Conservation (phyloP, 2,329 filamentous ascomycete genomes). For the Monosporascus cannonballus region DNA sequence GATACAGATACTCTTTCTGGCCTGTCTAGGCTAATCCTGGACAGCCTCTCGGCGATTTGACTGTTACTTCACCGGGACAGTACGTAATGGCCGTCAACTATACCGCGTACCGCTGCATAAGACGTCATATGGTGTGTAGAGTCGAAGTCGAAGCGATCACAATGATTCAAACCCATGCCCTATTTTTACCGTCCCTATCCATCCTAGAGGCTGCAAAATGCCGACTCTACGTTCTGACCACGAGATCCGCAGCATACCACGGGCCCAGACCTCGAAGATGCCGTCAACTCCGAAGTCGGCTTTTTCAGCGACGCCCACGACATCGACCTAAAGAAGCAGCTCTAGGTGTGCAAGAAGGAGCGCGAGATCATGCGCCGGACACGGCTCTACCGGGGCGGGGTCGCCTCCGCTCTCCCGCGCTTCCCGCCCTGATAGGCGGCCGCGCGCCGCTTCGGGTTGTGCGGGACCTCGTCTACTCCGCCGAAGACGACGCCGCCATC, state of each 20-base stretch:
- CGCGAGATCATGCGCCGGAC: constrained; percentile 52
- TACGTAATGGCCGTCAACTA: not conserved
- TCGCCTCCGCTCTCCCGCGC: constrained; percentile 34
- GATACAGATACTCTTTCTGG: not conserved
- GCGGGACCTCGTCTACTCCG: not conserved
- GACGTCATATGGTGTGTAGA: not conserved
- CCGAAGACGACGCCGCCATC: not conserved
- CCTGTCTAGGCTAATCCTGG: not conserved
- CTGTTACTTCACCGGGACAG: not conserved
- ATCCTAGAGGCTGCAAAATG: too few species aligned
- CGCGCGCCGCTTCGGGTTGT: not conserved
- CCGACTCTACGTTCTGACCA: too few species aligned
- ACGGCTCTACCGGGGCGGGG: constrained; percentile 39
- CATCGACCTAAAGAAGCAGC: constrained; percentile 47
- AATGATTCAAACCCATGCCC: too few species aligned
- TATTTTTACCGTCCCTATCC: too few species aligned
- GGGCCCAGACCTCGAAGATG: constrained; percentile 27
- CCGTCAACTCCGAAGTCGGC: constrained; percentile 48
- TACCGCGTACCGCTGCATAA: not conserved
- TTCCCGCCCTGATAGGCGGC: constrained; percentile 12
- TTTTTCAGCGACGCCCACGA: constrained; percentile 42
- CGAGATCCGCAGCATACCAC: constrained; percentile 39
- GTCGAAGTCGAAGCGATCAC: too few species aligned
- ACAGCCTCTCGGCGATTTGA: not conserved
- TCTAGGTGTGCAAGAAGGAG: constrained; percentile 57